Base-by-base conservation (phyloP, 345 rosid genomes). In the Brassica juncea region DNA sequence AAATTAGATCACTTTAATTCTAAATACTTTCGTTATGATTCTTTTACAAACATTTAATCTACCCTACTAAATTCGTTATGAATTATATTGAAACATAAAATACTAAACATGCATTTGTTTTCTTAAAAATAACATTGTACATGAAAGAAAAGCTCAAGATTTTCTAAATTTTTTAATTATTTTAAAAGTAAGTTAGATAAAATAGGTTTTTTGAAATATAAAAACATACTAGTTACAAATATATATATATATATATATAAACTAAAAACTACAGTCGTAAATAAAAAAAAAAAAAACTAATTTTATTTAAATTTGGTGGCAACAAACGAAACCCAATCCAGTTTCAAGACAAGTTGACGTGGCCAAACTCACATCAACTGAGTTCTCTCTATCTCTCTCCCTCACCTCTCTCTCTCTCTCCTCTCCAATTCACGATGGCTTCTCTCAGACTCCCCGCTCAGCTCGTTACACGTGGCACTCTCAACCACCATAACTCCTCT, bases 381-480 rank as follows among this genome's bases (percentile, higher is more conserved):
- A 63, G 55, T 15, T 65, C 73, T 71, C 58, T 74, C 72, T 80
- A 62, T 64, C 79, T 67, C 68, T 60, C 63, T 25, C 6, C 16
- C 62, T 2, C 73, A 1, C 68, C 2, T 5, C 27, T 28, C 39
- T 0, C 63, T 67, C 35, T 1, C 66, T 66, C 76, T 30, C 12
- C 52, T 39, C 10, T 35, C 59, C 19, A 49, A 1, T 52, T 59
- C 54, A 49, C 68, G 32, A 49, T 75, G 93, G 92, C 92, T 37
- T 70, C 79, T 74, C 84, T 89, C 52, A 85, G 90, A 47, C 84
- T 90, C 8, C 88, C 89, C 37, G 70, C 94, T 71, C 94, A 85
- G 70, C 75, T 92, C 30, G 72, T 76, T 25, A 81, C 84, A 65
- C 86, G 86, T 58, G 82, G 79, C 77, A 79, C 76, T 58, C 72